phyloP scores from a whole-genome alignment of 176 grass and related monocot species.

The Elaeis guineensis region DNA sequence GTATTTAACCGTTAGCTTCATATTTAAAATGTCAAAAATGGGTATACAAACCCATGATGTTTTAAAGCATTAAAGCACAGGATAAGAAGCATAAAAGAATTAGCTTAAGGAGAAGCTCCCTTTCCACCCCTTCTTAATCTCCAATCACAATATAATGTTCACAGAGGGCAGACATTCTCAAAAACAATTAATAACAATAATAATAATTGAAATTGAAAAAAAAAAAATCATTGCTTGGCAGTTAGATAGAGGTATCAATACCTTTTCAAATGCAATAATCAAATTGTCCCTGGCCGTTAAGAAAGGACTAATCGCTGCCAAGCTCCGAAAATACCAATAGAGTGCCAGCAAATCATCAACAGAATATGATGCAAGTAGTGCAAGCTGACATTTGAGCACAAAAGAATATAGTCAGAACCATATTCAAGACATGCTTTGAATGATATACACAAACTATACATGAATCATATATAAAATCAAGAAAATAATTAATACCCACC shows the following conservation, averaged over 20 bases:
- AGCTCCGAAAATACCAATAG: conserved; percentile 91
- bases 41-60: too few species aligned
- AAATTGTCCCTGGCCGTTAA: conserved; percentile 82
- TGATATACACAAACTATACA: not conserved
- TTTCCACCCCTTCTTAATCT: too few species aligned
- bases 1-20: too few species aligned
- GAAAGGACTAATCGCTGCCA: conserved; percentile 77
- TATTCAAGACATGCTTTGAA: too few species aligned
- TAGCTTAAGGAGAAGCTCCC: too few species aligned
- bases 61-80: too few species aligned
- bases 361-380: conserved; percentile 78
- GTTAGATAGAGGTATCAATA: conserved; percentile 13
- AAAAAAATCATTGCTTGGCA: too few species aligned
- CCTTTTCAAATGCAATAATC: conserved; percentile 94
- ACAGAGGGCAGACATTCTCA: too few species aligned
- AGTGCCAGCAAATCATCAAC: conserved; percentile 58
- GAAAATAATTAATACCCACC: conserved; percentile 18
- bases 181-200: not conserved
- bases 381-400: conserved; percentile 37
- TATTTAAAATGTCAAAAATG: too few species aligned
- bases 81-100: too few species aligned
- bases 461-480: not conserved
- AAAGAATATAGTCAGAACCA: too few species aligned
- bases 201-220: not conserved
- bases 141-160: too few species aligned